Base-by-base conservation (phyloP, 2,329 filamentous ascomycete species). In the Metarhizium anisopliae region DNA sequence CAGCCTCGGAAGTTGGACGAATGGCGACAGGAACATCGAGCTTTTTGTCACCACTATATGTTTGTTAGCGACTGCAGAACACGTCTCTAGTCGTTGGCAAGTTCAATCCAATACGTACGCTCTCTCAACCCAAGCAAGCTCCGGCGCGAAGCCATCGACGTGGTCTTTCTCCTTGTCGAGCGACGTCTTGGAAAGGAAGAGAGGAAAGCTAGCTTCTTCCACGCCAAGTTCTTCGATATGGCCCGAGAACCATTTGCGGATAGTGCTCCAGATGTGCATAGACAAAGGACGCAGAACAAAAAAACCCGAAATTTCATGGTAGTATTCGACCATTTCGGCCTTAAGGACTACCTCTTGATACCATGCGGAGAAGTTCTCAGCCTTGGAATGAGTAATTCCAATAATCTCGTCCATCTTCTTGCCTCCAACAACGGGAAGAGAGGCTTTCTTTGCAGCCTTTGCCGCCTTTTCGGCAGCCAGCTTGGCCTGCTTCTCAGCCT, bases 261-360 rank as follows among this genome's bases (percentile, higher is more conserved):
- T 86, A 35, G 75, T 74, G 66, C 77, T 80, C 84, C 84, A 86
- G 64, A 86, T 81, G 70, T 84, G 79, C 83, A 86, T 86, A 60
- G 81, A 76, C 38, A 80, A 72, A 54, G 83, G 85, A 59, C 90
- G 92, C 71, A 95, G 82, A 70, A 97, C 94, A 73, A 96, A 97
- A 77, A 95, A 96, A 51, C 92, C 90, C n/a, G 92, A 90, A 59
- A 97, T 93, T 75, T 96, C 89, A 68, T 73, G 77, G 70, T 96
- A 97, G 82, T 96, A 99, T 68, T 96, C 92, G 66, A 97, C 86
- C 87, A 99, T 89, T 70, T 96, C 90, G 64, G 90, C 90, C 82
- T 99, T 99, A 68, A 92, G 85, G 56, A 99, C 87, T 59, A 97
- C 89, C 75, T 99, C 93, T 75, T 96, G 90, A 74, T 99, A 99